Percentiles rank a stretch among this genome's conserved stretches.
These are phyloP conservation scores for Tephrocybe sp. DNA, from an alignment of 768 basidiomycete genomes.

Conservation along the genomic window DNA sequence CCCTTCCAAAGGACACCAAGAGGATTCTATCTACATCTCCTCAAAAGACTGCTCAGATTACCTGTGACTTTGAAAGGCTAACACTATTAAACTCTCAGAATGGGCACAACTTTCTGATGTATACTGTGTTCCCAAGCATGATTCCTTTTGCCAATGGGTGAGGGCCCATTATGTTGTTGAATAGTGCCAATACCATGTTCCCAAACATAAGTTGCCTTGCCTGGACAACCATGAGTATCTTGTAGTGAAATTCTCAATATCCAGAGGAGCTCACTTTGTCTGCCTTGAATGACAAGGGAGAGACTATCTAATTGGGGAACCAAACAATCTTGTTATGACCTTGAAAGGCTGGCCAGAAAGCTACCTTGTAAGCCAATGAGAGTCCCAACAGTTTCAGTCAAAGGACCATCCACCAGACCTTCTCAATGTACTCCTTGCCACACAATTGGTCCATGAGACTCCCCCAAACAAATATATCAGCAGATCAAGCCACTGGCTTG, in stretches of 20 bases:
- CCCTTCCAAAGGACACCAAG: too few species aligned
- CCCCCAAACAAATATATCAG: not conserved
- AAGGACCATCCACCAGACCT: not conserved
- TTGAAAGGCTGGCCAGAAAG: not conserved
- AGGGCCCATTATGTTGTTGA: not conserved
- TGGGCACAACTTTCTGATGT: too few species aligned
- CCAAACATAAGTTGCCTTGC: not conserved
- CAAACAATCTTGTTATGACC: not conserved
- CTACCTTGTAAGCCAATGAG: not conserved
- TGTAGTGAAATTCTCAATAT: not conserved
- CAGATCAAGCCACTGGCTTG: slow-evolving; percentile 7
- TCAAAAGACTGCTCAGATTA: too few species aligned
- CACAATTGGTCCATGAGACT: not conserved
- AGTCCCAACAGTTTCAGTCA: not conserved
- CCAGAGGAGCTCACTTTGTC: not conserved
- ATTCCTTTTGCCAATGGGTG: too few species aligned
- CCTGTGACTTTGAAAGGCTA: too few species aligned
- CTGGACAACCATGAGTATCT: slow-evolving; percentile 2
- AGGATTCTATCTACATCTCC: too few species aligned
- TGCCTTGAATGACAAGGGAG: slow-evolving; percentile 2
- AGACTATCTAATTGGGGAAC: not conserved
- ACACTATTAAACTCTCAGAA: too few species aligned
- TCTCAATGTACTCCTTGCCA: slow-evolving; percentile 3
- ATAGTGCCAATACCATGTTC: slow-evolving; percentile 4
- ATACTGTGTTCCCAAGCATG: too few species aligned